phyloP scores from a whole-genome alignment of 495 filamentous ascomycete species.

The Tuber magnatum region DNA sequence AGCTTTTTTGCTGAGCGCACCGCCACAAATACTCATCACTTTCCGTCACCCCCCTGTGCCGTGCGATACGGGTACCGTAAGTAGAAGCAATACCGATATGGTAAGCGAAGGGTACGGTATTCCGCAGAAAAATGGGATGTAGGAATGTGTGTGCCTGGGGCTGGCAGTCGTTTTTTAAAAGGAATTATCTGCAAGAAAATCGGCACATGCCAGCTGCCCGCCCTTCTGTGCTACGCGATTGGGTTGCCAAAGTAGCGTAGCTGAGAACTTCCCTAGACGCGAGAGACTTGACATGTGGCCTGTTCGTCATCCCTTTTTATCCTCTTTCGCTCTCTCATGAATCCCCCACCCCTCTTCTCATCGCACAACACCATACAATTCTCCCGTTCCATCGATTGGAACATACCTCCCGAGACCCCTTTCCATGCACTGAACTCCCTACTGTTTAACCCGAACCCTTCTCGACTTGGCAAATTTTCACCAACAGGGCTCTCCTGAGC shows the following conservation, averaged over 20 bases:
- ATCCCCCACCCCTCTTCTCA: neutral
- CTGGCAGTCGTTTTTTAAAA: neutral
- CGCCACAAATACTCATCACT: neutral
- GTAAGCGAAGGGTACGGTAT: neutral
- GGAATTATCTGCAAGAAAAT: neutral
- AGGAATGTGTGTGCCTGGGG: neutral
- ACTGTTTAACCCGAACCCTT: neutral
- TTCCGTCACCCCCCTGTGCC: neutral
- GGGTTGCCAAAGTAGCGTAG: neutral
- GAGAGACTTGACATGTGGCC: constrained; percentile 1
- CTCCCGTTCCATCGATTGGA: neutral
- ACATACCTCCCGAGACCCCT: neutral
- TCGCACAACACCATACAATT: constrained; percentile 1
- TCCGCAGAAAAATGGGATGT: neutral
- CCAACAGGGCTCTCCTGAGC: constrained; percentile 10
- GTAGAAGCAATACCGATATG: neutral
- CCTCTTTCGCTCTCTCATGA: neutral
- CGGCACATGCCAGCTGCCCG: neutral
- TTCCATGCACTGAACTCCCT: neutral
- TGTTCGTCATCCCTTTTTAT: constrained; percentile 5
- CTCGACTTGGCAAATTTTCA: constrained; percentile 19
- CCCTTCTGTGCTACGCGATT: neutral
- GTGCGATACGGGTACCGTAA: neutral
- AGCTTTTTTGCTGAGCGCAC: neutral
- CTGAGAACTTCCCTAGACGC: neutral